phyloP scores from a whole-genome alignment of 805 yeast genomes.

The Zygosaccharomyces kombuchaensis region DNA sequence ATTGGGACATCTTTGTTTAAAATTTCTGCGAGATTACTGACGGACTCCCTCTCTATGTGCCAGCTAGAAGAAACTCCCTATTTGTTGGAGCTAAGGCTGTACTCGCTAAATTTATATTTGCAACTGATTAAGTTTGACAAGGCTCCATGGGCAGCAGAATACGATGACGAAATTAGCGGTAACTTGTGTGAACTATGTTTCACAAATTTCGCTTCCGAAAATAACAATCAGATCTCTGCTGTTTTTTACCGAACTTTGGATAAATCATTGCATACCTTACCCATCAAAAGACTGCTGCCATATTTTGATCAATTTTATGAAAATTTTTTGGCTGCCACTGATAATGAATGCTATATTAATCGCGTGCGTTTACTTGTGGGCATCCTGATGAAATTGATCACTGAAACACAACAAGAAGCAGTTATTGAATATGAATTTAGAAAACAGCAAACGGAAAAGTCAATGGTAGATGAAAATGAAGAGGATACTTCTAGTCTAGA shows the following conservation, averaged over 20 bases:
- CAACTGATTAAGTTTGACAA: slow-evolving; percentile 30
- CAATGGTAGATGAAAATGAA: slow-evolving; percentile 17
- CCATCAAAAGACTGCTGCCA: slow-evolving; percentile 32
- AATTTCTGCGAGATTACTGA: slow-evolving; percentile 43
- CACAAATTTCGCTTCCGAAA: slow-evolving; percentile 24
- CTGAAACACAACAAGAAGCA: slow-evolving; percentile 49
- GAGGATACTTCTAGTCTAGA: slow-evolving; percentile 10
- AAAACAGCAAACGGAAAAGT: slow-evolving; percentile 35
- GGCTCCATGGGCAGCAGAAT: slow-evolving; percentile 36
- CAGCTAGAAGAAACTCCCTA: slow-evolving; percentile 35
- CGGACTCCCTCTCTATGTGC: slow-evolving; percentile 30
- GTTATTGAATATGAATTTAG: slow-evolving; percentile 59
- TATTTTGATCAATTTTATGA: slow-evolving; percentile 38
- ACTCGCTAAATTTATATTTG: slow-evolving; percentile 43
- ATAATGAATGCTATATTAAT: slow-evolving; percentile 21
- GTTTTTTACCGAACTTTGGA: slow-evolving; percentile 38
- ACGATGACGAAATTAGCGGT: slow-evolving; percentile 36
- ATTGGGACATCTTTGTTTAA: slow-evolving; percentile 38
- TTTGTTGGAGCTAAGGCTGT: slow-evolving; percentile 42
- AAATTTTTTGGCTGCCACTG: slow-evolving; percentile 22
- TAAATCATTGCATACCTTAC: slow-evolving; percentile 32
- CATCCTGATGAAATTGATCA: slow-evolving; percentile 40
- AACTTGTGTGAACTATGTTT: slow-evolving; percentile 44
- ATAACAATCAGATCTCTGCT: slow-evolving; percentile 31
- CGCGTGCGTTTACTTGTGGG: slow-evolving; percentile 44